A percentile compares a stretch with the other conserved stretches of the same genome.
Conservation (phyloP, 1,139 yeast genomes). For the Magnusiomyces suaveolens region DNA sequence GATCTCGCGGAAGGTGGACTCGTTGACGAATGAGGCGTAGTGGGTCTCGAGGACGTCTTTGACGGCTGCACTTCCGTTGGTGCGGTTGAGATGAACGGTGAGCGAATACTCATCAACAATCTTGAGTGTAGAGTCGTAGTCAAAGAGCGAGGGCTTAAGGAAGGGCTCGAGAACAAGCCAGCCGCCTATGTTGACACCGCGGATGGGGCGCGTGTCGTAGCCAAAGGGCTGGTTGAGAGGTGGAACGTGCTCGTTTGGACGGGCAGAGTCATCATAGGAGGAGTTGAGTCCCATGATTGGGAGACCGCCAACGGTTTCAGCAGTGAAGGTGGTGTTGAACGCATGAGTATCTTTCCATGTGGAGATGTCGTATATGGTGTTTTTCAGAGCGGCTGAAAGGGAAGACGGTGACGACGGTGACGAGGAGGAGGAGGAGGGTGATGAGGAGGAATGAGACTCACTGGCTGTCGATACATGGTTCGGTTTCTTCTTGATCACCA, state of each 20-base stretch:
- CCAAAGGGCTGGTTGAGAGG: constrained; percentile 29
- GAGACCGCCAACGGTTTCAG: constrained; percentile 30
- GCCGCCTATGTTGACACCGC: constrained; percentile 85
- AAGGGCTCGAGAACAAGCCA: constrained; percentile 82
- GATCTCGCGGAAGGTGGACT: constrained; percentile 55
- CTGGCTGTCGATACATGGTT: too few species aligned
- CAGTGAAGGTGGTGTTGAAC: constrained; percentile 33
- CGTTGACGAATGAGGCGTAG: constrained; percentile 68
- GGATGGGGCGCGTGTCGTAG: constrained; percentile 43
- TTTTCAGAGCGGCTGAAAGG: constrained; percentile 20
- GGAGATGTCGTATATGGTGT: constrained; percentile 26
- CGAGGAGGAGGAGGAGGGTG: too few species aligned
- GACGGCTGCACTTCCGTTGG: constrained; percentile 40
- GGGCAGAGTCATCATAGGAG: constrained; percentile 23
- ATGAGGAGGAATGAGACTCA: too few species aligned
- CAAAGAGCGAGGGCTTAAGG: constrained; percentile 73
- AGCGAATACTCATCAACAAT: constrained; percentile 32
- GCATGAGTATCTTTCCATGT: constrained; percentile 31
- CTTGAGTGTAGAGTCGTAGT: constrained; percentile 33
- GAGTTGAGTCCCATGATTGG: constrained; percentile 32
- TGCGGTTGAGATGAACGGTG: constrained; percentile 37
- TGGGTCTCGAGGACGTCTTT: constrained; percentile 43
- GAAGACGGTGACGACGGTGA: too few species aligned
- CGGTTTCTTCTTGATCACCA: too few species aligned
- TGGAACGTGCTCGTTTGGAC: background rate